A percentile compares a stretch with the other conserved stretches of the same genome.
These are phyloP conservation scores for Brassica balearica DNA, from an alignment of 441 rosid genomes.

Conservation along the genomic window DNA sequence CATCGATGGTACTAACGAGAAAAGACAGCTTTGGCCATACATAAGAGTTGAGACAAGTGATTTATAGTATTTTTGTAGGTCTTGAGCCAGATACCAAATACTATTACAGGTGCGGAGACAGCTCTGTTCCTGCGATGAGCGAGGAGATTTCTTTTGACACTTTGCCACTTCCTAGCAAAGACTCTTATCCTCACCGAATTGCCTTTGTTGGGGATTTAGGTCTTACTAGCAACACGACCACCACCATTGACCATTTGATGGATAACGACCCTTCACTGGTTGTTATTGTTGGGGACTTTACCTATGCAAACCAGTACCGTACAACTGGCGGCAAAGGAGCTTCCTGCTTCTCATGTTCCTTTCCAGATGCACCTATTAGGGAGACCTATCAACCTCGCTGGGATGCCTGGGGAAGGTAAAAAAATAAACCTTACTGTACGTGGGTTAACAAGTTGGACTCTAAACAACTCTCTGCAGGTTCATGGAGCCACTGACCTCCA, in stretches of 20 bases:
- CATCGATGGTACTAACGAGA: slow-evolving; percentile 56
- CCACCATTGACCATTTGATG: slow-evolving; percentile 57
- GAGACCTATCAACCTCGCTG: slow-evolving; percentile 83
- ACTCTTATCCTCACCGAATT: slow-evolving; percentile 54
- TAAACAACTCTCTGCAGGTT: slow-evolving; percentile 45
- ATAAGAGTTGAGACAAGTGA: background rate
- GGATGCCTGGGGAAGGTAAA: slow-evolving; percentile 96
- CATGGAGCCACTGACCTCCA: slow-evolving; percentile 67
- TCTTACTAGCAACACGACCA: slow-evolving; percentile 63
- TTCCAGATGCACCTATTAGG: slow-evolving; percentile 61
- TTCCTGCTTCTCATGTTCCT: slow-evolving; percentile 54
- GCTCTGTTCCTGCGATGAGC: slow-evolving; percentile 61
- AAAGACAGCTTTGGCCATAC: background rate
- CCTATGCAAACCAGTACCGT: slow-evolving; percentile 66
- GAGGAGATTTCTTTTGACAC: slow-evolving; percentile 48
- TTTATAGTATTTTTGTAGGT: slow-evolving; percentile 45
- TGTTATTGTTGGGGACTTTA: slow-evolving; percentile 63
- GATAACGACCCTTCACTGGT: slow-evolving; percentile 59
- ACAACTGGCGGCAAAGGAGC: slow-evolving; percentile 61
- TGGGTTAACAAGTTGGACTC: background rate
- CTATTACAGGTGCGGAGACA: slow-evolving; percentile 59
- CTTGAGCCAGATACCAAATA: slow-evolving; percentile 55
- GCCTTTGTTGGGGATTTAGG: slow-evolving; percentile 69
- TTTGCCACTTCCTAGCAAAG: slow-evolving; percentile 44
- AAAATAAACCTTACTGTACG: background rate